phyloP scores from a whole-genome alignment of 2,329 filamentous ascomycete species.

The Apiospora rasikravindrae region DNA sequence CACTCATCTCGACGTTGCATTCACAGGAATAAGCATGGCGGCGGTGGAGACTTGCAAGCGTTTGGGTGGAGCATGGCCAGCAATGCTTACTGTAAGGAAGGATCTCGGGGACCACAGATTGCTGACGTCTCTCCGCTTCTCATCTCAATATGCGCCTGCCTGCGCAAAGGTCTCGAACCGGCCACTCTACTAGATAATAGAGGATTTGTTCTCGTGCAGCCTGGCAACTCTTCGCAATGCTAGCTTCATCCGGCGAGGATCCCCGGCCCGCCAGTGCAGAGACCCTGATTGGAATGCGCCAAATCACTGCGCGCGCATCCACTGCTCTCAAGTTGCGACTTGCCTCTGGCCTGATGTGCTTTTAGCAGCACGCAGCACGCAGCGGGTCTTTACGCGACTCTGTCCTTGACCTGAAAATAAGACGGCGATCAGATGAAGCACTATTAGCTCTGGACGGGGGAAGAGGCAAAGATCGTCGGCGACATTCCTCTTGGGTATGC shows the following conservation, averaged over 20 bases:
- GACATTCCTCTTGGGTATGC: background rate
- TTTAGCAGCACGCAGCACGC: background rate
- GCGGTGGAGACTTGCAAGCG: background rate
- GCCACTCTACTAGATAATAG: background rate
- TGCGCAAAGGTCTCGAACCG: background rate
- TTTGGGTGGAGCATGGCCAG: background rate
- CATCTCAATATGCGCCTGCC: background rate
- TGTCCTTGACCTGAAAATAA: background rate
- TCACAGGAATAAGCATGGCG: background rate
- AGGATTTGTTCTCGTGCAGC: background rate
- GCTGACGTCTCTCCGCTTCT: conserved; percentile 15
- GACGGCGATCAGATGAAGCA: background rate
- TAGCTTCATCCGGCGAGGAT: background rate
- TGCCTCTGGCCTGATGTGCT: background rate
- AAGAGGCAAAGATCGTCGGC: background rate
- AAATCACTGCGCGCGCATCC: background rate
- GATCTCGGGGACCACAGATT: background rate
- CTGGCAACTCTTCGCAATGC: background rate
- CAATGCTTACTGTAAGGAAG: conserved; percentile 6
- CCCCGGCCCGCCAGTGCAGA: background rate
- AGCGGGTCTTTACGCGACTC: background rate
- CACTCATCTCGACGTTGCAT: background rate
- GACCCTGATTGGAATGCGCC: background rate
- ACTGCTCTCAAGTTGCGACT: background rate
- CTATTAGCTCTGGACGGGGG: background rate